Percentiles rank a stretch among this genome's conserved stretches.
Evolutionary conservation across 1,284 basidiomycete species (phyloP).

Genomic region (Agaricales sp.): DNA sequence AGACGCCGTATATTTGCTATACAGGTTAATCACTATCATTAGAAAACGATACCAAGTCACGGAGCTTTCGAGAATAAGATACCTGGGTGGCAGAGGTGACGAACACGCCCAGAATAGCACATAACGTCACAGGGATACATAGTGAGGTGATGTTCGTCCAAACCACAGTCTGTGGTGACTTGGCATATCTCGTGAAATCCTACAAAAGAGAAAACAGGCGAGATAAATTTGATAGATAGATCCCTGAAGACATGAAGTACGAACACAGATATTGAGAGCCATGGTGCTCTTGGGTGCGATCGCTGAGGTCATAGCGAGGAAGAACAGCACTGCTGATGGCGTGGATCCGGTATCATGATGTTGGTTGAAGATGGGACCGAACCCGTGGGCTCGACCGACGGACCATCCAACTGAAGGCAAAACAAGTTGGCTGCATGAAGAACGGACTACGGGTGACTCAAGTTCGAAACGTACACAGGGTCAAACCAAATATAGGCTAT

Average conservation of each 20-base stretch:
- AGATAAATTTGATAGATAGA: neutral
- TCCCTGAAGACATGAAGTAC: neutral
- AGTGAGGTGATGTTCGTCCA: slow-evolving; percentile 16
- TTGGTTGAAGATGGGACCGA: slow-evolving; percentile 15
- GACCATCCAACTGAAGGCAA: slow-evolving; percentile 13
- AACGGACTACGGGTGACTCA: neutral
- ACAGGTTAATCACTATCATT: neutral
- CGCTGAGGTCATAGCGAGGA: slow-evolving; percentile 16
- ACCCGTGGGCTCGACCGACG: slow-evolving; percentile 13
- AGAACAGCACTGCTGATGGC: slow-evolving; percentile 13
- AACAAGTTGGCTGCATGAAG: neutral
- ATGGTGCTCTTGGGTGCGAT: slow-evolving; percentile 15
- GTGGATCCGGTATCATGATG: slow-evolving; percentile 8
- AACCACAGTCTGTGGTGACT: slow-evolving; percentile 12
- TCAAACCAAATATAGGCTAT: slow-evolving; percentile 14
- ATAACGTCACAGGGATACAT: slow-evolving; percentile 15
- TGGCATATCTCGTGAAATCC: slow-evolving; percentile 16
- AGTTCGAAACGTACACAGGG: slow-evolving; percentile 12
- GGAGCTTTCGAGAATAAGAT: too few relatives aligned
- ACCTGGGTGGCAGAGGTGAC: slow-evolving; percentile 14
- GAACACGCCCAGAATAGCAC: slow-evolving; percentile 16
- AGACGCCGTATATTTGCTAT: slow-evolving; percentile 30
- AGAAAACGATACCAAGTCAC: neutral
- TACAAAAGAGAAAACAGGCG: slow-evolving; percentile 1
- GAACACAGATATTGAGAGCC: slow-evolving; percentile 13